Conservation (phyloP, 768 basidiomycete species). For the Russula vinacea region DNA sequence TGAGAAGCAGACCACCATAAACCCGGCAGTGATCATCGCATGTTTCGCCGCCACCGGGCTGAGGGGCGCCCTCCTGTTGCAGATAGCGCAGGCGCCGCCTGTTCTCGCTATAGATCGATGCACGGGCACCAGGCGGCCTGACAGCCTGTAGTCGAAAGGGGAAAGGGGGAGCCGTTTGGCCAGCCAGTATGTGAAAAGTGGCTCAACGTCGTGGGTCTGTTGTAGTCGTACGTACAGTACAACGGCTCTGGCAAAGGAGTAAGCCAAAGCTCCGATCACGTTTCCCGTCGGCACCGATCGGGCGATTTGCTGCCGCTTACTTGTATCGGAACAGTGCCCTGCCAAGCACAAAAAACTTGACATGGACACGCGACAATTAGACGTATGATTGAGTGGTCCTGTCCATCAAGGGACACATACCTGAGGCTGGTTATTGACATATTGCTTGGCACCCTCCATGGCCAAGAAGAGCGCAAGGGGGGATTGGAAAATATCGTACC, state of each 20-base stretch:
- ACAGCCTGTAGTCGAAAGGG: constrained; percentile 33
- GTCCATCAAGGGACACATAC: background rate
- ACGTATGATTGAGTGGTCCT: too few species aligned
- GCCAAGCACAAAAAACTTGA: background rate
- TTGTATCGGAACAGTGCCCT: constrained; percentile 10
- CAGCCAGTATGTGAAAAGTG: too few species aligned
- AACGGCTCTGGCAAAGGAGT: constrained; percentile 30
- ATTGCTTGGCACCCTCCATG: background rate
- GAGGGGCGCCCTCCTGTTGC: constrained; percentile 37
- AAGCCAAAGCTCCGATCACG: constrained; percentile 38
- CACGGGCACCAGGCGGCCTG: constrained; percentile 44
- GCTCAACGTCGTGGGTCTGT: background rate
- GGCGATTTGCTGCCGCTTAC: constrained; percentile 27
- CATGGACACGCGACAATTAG: too few species aligned
- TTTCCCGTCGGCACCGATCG: constrained; percentile 33
- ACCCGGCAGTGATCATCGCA: constrained; percentile 40
- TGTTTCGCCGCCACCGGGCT: constrained; percentile 40
- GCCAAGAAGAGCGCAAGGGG: background rate
- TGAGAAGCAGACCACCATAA: constrained; percentile 34
- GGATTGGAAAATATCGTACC: too few species aligned
- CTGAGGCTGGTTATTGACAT: background rate
- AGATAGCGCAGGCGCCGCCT: constrained; percentile 43
- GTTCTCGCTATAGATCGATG: constrained; percentile 41
- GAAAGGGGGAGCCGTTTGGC: background rate
- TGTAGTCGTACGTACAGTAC: background rate